Percentiles rank a stretch among this genome's conserved stretches.
These are phyloP conservation scores for Dendryphion nanum DNA, from an alignment of 2,329 filamentous ascomycete species.

Conservation along the genomic window DNA sequence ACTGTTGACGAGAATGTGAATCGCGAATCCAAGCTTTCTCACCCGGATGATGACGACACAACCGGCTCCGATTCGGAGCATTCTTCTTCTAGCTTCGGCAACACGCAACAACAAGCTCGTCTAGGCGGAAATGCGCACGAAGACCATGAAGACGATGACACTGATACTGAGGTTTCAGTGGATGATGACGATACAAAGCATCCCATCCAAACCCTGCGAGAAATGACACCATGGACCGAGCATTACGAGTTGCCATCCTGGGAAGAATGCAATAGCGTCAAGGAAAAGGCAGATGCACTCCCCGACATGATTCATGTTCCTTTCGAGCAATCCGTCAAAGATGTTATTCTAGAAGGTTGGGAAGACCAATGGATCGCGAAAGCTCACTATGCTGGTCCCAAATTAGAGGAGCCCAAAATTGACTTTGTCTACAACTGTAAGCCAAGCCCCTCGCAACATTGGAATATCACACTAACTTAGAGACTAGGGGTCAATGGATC, in stretches of 20 bases:
- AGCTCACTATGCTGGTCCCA: slow-evolving; percentile 31
- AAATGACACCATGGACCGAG: slow-evolving; percentile 12
- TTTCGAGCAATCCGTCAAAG: slow-evolving; percentile 40
- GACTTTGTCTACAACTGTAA: slow-evolving; percentile 45
- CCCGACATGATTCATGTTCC: slow-evolving; percentile 43
- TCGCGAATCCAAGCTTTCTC: slow-evolving; percentile 7
- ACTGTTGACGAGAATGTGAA: slow-evolving; percentile 10
- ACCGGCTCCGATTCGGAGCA: not conserved
- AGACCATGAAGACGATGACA: not conserved
- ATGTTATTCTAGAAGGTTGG: slow-evolving; percentile 42
- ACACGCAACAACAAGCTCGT: not conserved
- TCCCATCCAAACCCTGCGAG: slow-evolving; percentile 8
- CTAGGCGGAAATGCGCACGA: not conserved
- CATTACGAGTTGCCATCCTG: slow-evolving; percentile 22
- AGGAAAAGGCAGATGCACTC: slow-evolving; percentile 28
- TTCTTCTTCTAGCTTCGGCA: not conserved
- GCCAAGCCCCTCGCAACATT: slow-evolving; percentile 2
- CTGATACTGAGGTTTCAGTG: not conserved
- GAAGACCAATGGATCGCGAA: slow-evolving; percentile 44
- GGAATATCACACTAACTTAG: slow-evolving; percentile 1
- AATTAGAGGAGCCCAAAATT: slow-evolving; percentile 41
- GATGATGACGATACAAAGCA: not conserved
- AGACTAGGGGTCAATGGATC: slow-evolving; percentile 44
- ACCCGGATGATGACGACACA: slow-evolving; percentile 11
- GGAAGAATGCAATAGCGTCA: slow-evolving; percentile 27